Evolutionary conservation across 345 rosid genomes (phyloP).

Genomic region (Syzygium oleosum): DNA sequence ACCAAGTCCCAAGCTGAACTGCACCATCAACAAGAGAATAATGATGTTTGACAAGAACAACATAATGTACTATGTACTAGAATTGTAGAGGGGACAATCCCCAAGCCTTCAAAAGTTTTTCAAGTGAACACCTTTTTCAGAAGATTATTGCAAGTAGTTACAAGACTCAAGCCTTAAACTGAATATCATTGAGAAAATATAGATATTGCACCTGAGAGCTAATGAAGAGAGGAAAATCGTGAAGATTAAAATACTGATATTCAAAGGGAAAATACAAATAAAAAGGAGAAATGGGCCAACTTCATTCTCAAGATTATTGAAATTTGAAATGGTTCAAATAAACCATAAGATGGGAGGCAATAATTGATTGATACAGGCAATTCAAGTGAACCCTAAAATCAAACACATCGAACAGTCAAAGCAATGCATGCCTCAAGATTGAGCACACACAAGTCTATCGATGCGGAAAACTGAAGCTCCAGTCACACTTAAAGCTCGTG

Average conservation of each 20-base stretch:
- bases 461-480: not conserved
- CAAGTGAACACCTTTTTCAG: not conserved
- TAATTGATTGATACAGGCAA: not conserved
- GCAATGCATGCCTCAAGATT: not conserved
- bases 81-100: not conserved
- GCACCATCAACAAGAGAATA: not conserved
- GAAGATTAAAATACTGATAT: not conserved
- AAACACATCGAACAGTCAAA: not conserved
- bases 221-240: not conserved
- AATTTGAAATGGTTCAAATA: not conserved
- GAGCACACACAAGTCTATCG: not conserved
- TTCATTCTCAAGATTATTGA: not conserved
- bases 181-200: not conserved
- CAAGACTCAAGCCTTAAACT: not conserved
- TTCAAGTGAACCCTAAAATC: not conserved
- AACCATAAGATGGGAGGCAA: not conserved
- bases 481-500: not conserved
- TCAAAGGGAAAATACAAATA: not conserved
- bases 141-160: not conserved
- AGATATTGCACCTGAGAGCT: not conserved
- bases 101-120: not conserved
- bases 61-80: not conserved
- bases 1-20: not conserved
- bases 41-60: not conserved
- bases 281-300: not conserved